phyloP scores from a whole-genome alignment of 768 basidiomycete species.

The Mycena pura region DNA sequence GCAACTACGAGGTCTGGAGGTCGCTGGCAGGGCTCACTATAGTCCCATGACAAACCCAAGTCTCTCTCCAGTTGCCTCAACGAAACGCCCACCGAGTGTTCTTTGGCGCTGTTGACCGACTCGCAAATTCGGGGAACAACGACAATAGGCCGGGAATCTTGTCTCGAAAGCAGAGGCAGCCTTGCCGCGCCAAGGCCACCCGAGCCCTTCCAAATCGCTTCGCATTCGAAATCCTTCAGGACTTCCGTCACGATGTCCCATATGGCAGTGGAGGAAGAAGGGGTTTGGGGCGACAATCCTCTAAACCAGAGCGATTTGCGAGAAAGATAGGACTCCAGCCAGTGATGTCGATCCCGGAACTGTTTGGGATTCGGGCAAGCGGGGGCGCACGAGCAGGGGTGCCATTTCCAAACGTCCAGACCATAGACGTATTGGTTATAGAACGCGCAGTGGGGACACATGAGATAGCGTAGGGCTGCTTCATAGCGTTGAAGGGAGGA shows the following conservation, averaged over 20 bases:
- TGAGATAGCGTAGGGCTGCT: constrained; percentile 42
- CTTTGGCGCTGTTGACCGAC: no score
- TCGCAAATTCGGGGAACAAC: constrained; percentile 31
- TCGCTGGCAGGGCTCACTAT: constrained; percentile 31
- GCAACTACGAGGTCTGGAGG: constrained; percentile 7
- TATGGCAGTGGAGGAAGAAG: constrained; percentile 37
- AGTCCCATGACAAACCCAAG: constrained; percentile 39
- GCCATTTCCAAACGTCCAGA: constrained; percentile 44
- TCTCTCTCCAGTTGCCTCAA: constrained; percentile 39
- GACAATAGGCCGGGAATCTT: constrained; percentile 23
- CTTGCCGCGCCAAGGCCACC: constrained; percentile 10
- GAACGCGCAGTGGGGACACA: constrained; percentile 44
- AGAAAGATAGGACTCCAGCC: constrained; percentile 56
- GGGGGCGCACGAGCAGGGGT: constrained; percentile 46
- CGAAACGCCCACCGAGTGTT: constrained; percentile 20
- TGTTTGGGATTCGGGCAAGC: constrained; percentile 31
- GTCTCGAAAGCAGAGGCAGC: constrained; percentile 12
- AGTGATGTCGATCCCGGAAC: constrained; percentile 50
- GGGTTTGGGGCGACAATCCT: constrained; percentile 27
- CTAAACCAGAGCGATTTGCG: constrained; percentile 39
- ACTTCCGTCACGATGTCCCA: constrained; percentile 51
- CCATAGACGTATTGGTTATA: constrained; percentile 47
- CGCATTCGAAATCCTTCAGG: constrained; percentile 53
- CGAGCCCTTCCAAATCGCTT: constrained; percentile 31
- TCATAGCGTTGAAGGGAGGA: constrained; percentile 51